These are phyloP conservation scores for Pseudocercospora eumusae DNA, from an alignment of 2,329 filamentous ascomycete species.

Conservation along the genomic window DNA sequence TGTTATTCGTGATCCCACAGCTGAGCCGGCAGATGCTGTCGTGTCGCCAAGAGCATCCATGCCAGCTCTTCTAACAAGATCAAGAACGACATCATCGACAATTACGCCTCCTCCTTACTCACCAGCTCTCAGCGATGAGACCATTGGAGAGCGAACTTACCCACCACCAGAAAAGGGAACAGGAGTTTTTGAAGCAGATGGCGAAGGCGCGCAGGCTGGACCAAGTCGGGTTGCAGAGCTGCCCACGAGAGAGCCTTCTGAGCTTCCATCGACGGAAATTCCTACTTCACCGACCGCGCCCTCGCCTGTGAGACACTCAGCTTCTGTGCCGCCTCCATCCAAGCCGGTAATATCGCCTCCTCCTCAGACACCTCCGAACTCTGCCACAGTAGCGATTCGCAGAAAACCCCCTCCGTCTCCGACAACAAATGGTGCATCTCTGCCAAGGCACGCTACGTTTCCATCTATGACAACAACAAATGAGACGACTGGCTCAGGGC, in stretches of 20 bases:
- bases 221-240: conserved; percentile 10
- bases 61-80: conserved; percentile 2
- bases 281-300: conserved; percentile 1
- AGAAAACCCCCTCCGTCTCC: conserved; percentile 14
- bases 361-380: neutral
- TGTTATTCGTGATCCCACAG: conserved; percentile 16
- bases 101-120: conserved; percentile 21
- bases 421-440: neutral
- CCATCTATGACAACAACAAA: neutral
- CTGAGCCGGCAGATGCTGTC: neutral
- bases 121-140: conserved; percentile 2
- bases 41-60: neutral
- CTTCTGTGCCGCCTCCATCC: conserved; percentile 10
- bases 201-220: neutral
- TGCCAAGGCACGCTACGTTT: neutral
- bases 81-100: conserved; percentile 13
- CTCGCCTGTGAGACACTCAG: conserved; percentile 6
- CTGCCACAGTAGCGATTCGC: neutral
- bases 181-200: neutral
- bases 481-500: neutral
- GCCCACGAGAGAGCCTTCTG: conserved; percentile 7
- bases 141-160: neutral
- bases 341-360: conserved; percentile 8
- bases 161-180: neutral
- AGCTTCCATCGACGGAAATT: conserved; percentile 8